Conservation (phyloP, 2,329 filamentous ascomycete species). For the Anthostomella pinea region DNA sequence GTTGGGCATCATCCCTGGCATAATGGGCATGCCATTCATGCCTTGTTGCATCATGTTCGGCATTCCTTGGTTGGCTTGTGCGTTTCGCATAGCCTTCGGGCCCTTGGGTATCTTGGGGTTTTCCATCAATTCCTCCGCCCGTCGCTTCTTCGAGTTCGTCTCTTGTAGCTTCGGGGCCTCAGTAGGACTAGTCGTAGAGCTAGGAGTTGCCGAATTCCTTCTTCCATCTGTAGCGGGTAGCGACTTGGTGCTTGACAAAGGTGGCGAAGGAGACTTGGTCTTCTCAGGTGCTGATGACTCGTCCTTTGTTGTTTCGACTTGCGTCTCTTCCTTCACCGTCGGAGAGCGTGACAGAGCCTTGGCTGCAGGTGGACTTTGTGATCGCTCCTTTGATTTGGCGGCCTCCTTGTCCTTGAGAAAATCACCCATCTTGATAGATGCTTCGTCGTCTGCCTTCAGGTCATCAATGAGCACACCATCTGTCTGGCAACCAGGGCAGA, state of each 20-base stretch:
- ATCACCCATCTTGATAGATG: constrained; percentile 72
- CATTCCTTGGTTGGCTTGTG: constrained; percentile 45
- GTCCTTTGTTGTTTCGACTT: constrained; percentile 33
- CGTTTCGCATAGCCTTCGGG: constrained; percentile 62
- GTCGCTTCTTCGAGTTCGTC: constrained; percentile 68
- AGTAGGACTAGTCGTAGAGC: constrained; percentile 20
- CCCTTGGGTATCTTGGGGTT: constrained; percentile 64
- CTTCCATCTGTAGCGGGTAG: constrained; percentile 20
- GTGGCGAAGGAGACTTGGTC: constrained; percentile 24
- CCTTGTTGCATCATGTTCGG: constrained; percentile 47
- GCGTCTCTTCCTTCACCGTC: constrained; percentile 33
- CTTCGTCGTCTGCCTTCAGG: constrained; percentile 77
- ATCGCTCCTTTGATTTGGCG: constrained; percentile 40
- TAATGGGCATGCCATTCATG: constrained; percentile 43
- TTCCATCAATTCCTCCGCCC: constrained; percentile 69
- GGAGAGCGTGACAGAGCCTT: constrained; percentile 28
- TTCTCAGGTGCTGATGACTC: constrained; percentile 31
- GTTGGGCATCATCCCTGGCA: constrained; percentile 46
- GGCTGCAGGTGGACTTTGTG: constrained; percentile 44
- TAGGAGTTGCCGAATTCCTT: constrained; percentile 25
- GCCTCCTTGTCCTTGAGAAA: constrained; percentile 62
- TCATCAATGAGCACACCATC: constrained; percentile 93
- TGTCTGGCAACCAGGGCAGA: constrained; percentile 87
- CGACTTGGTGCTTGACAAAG: constrained; percentile 31
- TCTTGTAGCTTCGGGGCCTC: constrained; percentile 20